These are phyloP conservation scores for Ophiostoma himal-ulmi DNA, from an alignment of 2,329 filamentous ascomycete species.

Conservation along the genomic window DNA sequence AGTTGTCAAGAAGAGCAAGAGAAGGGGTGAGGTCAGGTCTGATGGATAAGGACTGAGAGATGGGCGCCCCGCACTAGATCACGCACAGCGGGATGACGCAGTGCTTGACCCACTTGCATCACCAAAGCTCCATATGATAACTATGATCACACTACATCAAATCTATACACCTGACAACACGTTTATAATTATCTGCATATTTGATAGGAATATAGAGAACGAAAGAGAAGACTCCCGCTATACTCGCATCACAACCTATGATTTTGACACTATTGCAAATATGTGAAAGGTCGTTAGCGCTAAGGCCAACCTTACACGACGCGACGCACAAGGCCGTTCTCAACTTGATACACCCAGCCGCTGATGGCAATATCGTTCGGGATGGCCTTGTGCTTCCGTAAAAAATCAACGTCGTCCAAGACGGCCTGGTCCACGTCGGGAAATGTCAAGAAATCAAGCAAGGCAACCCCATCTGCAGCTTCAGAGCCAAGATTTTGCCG, in stretches of 20 bases:
- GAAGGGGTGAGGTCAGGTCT: neutral
- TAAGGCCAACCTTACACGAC: slow-evolving; percentile 15
- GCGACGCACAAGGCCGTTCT: slow-evolving; percentile 23
- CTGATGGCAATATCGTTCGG: slow-evolving; percentile 55
- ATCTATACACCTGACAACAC: neutral
- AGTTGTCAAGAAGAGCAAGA: neutral
- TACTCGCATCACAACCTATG: too few relatives aligned
- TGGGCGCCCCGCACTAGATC: neutral
- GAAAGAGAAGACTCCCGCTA: too few relatives aligned
- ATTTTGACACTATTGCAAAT: too few relatives aligned
- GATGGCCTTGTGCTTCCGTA: slow-evolving; percentile 56
- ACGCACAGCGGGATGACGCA: slow-evolving; percentile 7
- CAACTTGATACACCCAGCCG: slow-evolving; percentile 53
- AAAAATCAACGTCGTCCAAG: slow-evolving; percentile 56
- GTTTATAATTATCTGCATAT: too few relatives aligned
- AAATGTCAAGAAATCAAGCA: slow-evolving; percentile 59
- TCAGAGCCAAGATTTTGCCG: slow-evolving; percentile 51
- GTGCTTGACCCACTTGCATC: neutral
- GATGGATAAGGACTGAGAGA: neutral
- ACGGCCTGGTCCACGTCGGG: slow-evolving; percentile 58
- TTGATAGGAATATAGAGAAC: too few relatives aligned
- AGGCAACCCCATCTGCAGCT: slow-evolving; percentile 41
- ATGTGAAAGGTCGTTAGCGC: neutral
- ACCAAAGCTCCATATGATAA: neutral
- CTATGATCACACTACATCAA: neutral